phyloP scores from a whole-genome alignment of 176 grass and related monocot species.

The Rhynchospora tenuis region DNA sequence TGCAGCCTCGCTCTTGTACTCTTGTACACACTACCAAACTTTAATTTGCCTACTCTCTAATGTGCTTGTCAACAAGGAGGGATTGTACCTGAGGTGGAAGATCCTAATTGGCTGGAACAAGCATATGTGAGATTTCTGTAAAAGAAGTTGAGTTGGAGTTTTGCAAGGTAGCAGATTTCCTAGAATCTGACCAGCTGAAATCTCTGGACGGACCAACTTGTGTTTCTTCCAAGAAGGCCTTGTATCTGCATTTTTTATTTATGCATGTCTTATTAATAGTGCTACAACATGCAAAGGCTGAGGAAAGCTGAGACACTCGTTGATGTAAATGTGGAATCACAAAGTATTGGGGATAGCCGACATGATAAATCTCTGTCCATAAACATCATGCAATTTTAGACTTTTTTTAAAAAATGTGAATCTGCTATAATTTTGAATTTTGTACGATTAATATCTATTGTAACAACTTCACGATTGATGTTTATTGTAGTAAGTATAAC shows the following conservation, averaged over 20 bases:
- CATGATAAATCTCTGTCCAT: too few species aligned
- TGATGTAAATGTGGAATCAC: too few species aligned
- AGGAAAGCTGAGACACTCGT: too few species aligned
- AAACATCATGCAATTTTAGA: too few species aligned
- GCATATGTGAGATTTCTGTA: slow-evolving; percentile 43
- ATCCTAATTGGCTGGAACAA: slow-evolving; percentile 34
- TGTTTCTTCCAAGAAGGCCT: not conserved
- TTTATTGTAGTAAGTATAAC: too few species aligned
- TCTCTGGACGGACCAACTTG: slow-evolving; percentile 39
- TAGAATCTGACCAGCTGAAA: slow-evolving; percentile 53
- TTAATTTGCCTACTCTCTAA: slow-evolving; percentile 62
- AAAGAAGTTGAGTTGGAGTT: slow-evolving; percentile 34
- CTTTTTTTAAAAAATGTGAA: too few species aligned
- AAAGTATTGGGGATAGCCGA: too few species aligned
- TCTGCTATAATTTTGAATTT: too few species aligned
- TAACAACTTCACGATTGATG: too few species aligned
- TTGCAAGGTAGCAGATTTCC: slow-evolving; percentile 57
- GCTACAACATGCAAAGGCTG: too few species aligned
- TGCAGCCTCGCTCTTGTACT: slow-evolving; percentile 45
- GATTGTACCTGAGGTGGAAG: slow-evolving; percentile 51
- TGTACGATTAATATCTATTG: too few species aligned
- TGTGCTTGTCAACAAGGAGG: slow-evolving; percentile 67
- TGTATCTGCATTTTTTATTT: not conserved
- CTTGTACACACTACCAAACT: slow-evolving; percentile 46
- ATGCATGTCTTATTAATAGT: not conserved